Conservation (phyloP, 495 filamentous ascomycete genomes). For the Trichocladium antarcticum region DNA sequence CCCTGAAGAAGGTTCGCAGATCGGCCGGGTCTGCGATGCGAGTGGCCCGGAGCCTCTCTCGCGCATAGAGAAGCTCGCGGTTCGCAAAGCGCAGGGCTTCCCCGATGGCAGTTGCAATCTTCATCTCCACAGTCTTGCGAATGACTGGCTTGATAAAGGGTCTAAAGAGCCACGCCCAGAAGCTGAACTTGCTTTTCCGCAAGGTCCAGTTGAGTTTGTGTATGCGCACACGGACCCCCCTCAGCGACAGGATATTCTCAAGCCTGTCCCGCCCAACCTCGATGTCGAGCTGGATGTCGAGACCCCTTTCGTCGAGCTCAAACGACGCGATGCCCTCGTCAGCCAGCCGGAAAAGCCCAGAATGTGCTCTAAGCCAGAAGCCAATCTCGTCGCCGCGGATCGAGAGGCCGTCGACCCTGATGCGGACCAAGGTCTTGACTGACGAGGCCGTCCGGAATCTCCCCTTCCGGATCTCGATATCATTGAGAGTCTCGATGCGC, state of each 20-base stretch:
- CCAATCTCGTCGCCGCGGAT: conserved; percentile 76
- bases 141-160: conserved; percentile 73
- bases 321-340: conserved; percentile 81
- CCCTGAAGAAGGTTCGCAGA: conserved; percentile 66
- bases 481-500: conserved; percentile 69
- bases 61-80: conserved; percentile 72
- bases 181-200: conserved; percentile 60
- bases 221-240: conserved; percentile 62
- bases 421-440: conserved; percentile 57
- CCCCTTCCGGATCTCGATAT: conserved; percentile 73
- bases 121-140: conserved; percentile 64
- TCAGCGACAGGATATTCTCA: conserved; percentile 71
- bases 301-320: conserved; percentile 69
- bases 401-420: conserved; percentile 69
- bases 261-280: conserved; percentile 63
- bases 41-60: conserved; percentile 76
- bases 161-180: conserved; percentile 72
- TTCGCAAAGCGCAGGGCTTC: conserved; percentile 61
- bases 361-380: conserved; percentile 58
- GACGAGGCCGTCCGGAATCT: conserved; percentile 57
- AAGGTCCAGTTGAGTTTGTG: conserved; percentile 78
- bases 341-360: conserved; percentile 52
- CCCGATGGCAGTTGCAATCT: conserved; percentile 61
- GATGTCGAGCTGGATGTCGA: conserved; percentile 75
- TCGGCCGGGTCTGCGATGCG: conserved; percentile 73